Evolutionary conservation across 164 flowering plant genomes (phyloP).

Genomic region (Annona cherimola): DNA sequence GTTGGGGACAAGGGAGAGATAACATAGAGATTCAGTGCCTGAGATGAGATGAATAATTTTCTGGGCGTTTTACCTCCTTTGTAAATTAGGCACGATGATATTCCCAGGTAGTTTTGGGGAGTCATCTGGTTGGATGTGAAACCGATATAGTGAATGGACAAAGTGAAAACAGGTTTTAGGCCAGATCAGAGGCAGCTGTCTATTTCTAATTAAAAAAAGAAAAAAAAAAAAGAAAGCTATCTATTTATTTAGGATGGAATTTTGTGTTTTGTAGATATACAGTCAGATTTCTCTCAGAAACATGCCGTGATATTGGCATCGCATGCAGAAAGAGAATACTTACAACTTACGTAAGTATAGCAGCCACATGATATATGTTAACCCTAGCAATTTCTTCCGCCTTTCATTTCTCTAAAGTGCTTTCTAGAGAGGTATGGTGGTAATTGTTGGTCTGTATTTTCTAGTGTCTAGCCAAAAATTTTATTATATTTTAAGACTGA

Average conservation of each 20-base stretch:
- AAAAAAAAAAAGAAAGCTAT: not conserved
- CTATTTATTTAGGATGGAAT: not conserved
- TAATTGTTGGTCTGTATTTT: no score
- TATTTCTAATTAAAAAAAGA: not conserved
- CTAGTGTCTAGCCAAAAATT: no score
- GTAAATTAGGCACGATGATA: not conserved
- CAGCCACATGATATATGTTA: no score
- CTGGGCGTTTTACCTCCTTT: not conserved
- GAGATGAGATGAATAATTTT: not conserved
- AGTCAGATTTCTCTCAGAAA: not conserved
- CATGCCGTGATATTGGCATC: not conserved
- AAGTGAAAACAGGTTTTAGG: not conserved
- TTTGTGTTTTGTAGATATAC: not conserved
- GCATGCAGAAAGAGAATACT: not conserved
- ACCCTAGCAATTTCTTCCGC: no score
- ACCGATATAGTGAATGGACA: not conserved
- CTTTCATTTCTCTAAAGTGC: no score
- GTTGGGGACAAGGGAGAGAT: constrained; percentile 46
- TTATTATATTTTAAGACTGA: no score
- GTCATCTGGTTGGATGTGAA: not conserved
- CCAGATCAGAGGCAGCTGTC: not conserved
- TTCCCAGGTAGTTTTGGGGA: not conserved
- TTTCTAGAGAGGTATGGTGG: no score
- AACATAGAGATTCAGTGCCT: not conserved
- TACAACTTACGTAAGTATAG: no score